These are phyloP conservation scores for sweet orange (Citrus sinensis) DNA, from an alignment of 345 rosid species.

Conservation along the genomic window DNA sequence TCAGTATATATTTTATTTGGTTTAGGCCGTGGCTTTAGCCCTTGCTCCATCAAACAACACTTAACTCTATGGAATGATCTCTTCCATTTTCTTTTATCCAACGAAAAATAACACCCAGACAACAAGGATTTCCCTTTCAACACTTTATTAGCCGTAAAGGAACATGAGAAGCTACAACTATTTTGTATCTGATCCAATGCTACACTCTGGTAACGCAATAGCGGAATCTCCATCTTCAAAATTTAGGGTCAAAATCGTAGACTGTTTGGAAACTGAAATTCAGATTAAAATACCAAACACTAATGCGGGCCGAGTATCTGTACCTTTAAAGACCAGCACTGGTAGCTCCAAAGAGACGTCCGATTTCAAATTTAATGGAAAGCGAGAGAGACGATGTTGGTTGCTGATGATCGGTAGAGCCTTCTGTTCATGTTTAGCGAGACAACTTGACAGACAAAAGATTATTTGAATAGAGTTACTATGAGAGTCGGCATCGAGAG, in stretches of 20 bases:
- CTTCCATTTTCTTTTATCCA: slow-evolving; percentile 39
- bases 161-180: slow-evolving; percentile 23
- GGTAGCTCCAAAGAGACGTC: background rate
- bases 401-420: background rate
- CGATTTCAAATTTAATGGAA: slow-evolving; percentile 7
- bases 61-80: slow-evolving; percentile 33
- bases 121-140: slow-evolving; percentile 23
- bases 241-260: slow-evolving; percentile 4
- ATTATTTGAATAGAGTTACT: background rate
- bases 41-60: slow-evolving; percentile 48
- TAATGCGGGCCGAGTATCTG: background rate
- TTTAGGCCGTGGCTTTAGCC: slow-evolving; percentile 52
- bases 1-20: slow-evolving; percentile 29
- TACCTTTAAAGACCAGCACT: slow-evolving; percentile 8
- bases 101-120: slow-evolving; percentile 38
- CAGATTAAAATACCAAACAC: slow-evolving; percentile 8
- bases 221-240: slow-evolving; percentile 51
- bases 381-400: background rate
- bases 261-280: background rate
- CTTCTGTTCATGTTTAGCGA: background rate
- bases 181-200: slow-evolving; percentile 40
- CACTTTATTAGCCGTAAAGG: slow-evolving; percentile 22
- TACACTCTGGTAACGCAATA: slow-evolving; percentile 39
- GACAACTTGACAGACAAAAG: background rate
- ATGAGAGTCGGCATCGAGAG: slow-evolving; percentile 28